phyloP scores from a whole-genome alignment of 257 asterid species.

The Capsicum baccatum region DNA sequence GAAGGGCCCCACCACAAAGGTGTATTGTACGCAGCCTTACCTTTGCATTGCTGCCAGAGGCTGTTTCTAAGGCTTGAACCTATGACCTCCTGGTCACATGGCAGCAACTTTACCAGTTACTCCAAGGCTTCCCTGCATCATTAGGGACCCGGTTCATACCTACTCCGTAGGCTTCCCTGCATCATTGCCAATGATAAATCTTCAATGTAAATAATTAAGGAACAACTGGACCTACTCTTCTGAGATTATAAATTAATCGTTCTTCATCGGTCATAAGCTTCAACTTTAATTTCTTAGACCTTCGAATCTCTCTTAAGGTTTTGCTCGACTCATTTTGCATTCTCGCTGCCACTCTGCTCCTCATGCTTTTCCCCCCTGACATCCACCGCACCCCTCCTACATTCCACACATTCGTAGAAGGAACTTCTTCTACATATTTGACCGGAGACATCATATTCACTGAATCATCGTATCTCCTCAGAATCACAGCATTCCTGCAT shows the following conservation, averaged over 20 bases:
- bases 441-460: slow-evolving; percentile 27
- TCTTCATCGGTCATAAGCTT: slow-evolving; percentile 93
- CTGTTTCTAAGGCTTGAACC: no score
- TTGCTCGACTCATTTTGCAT: slow-evolving; percentile 85
- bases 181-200: no score
- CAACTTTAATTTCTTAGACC: slow-evolving; percentile 73
- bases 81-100: no score
- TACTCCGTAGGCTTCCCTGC: no score
- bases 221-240: slow-evolving; percentile 3
- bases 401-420: slow-evolving; percentile 43
- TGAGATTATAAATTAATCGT: slow-evolving; percentile 63
- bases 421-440: slow-evolving; percentile 17
- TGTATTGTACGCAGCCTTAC: no score
- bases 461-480: slow-evolving; percentile 29
- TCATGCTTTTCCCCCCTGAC: slow-evolving; percentile 84
- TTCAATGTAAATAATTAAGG: no score
- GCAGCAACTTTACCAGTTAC: no score
- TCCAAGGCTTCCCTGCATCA: no score
- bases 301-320: slow-evolving; percentile 76
- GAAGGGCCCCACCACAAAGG: no score
- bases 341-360: slow-evolving; percentile 93
- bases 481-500: slow-evolving; percentile 35
- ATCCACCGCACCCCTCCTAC: slow-evolving; percentile 61
- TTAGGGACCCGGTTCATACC: no score
- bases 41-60: no score